Conservation (phyloP, 2,329 filamentous ascomycete genomes). For the Neonectria sp. region DNA sequence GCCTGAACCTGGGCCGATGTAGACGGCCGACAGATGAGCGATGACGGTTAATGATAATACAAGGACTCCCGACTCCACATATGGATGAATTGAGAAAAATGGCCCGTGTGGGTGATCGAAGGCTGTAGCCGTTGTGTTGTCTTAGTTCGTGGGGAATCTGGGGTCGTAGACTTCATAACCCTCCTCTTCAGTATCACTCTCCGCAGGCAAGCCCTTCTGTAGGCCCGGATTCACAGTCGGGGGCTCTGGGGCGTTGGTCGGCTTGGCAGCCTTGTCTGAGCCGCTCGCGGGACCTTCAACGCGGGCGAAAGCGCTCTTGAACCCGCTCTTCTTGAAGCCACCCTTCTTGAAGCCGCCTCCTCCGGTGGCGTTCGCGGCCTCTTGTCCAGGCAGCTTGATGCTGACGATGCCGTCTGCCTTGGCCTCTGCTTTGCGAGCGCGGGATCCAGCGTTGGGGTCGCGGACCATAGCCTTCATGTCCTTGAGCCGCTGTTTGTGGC, state of each 20-base stretch:
- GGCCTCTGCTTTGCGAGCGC: slow-evolving; percentile 78
- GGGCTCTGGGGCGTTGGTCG: slow-evolving; percentile 39
- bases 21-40: slow-evolving; percentile 27
- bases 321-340: slow-evolving; percentile 86
- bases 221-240: slow-evolving; percentile 38
- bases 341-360: slow-evolving; percentile 74
- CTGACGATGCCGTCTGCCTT: slow-evolving; percentile 79
- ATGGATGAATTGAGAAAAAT: neutral
- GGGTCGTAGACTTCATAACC: slow-evolving; percentile 80
- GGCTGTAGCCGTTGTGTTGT: neutral
- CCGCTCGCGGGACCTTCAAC: slow-evolving; percentile 57
- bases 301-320: slow-evolving; percentile 81
- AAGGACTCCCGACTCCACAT: slow-evolving; percentile 10
- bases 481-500: slow-evolving; percentile 90
- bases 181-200: slow-evolving; percentile 79
- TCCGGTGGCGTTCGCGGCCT: slow-evolving; percentile 48
- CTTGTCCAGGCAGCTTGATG: slow-evolving; percentile 70
- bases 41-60: slow-evolving; percentile 22
- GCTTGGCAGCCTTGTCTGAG: slow-evolving; percentile 57
- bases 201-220: slow-evolving; percentile 51
- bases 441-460: slow-evolving; percentile 75
- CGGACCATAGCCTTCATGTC: slow-evolving; percentile 90
- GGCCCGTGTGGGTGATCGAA: neutral
- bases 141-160: slow-evolving; percentile 72
- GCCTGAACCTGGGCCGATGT: slow-evolving; percentile 48